Conservation (phyloP, 345 rosid genomes). For the Capsella bursapastoris region DNA sequence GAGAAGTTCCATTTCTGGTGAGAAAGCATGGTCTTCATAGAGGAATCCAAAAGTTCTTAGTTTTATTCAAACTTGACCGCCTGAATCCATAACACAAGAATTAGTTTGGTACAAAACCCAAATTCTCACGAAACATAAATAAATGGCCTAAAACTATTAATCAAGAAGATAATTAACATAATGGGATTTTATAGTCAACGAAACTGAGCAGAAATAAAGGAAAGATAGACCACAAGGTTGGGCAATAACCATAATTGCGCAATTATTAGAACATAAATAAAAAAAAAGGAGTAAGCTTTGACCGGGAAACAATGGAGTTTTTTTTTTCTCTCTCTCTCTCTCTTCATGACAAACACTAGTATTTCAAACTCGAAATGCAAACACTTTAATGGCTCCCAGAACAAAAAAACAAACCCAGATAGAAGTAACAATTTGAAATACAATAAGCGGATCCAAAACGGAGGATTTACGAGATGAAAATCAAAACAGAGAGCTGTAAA, state of each 20-base stretch:
- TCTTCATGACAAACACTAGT: background rate
- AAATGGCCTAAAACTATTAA: background rate
- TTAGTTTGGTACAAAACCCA: constrained; percentile 1
- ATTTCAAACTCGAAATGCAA: constrained; percentile 10
- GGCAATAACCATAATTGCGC: constrained; percentile 4
- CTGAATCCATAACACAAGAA: constrained; percentile 34
- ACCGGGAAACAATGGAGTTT: constrained; percentile 32
- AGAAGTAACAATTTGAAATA: background rate
- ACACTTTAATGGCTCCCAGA: constrained; percentile 5
- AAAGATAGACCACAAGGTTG: constrained; percentile 12
- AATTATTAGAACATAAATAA: background rate
- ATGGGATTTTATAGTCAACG: constrained; percentile 22
- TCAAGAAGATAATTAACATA: background rate
- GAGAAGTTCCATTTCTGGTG: constrained; percentile 69
- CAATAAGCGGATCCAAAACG: constrained; percentile 16
- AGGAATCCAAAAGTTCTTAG: background rate
- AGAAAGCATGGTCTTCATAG: constrained; percentile 51
- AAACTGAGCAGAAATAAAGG: constrained; percentile 22
- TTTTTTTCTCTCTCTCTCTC: background rate
- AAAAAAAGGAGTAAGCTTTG: constrained; percentile 29
- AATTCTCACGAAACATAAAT: constrained; percentile 15
- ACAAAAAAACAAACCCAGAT: background rate
- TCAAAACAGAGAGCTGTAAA: background rate
- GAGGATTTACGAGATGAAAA: background rate
- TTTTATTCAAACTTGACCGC: constrained; percentile 31